Base-by-base conservation (phyloP, 371 early-diverging fungal species). In the Mucor indicus region DNA sequence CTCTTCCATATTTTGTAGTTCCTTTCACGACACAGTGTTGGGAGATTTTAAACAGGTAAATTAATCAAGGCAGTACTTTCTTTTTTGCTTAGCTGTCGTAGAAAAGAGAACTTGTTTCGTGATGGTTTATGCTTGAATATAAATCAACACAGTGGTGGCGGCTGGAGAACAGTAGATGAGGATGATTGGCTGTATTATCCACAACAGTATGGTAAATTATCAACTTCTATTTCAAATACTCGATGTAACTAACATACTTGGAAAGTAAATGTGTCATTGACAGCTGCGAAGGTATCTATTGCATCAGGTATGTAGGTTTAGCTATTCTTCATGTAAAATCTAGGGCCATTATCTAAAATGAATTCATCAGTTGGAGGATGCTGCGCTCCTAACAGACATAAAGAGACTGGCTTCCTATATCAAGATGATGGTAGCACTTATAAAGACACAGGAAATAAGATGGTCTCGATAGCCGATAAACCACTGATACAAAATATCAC, bases 351-450 rank as follows among this genome's bases (percentile, higher is more conserved):
- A n/a, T n/a, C n/a, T n/a, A n/a, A n/a, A n/a, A n/a, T n/a, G n/a
- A n/a, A n/a, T n/a, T n/a, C n/a, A n/a, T n/a, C 27, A 64, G 75
- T 71, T 9, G 75, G 75, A 16, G 75, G 75, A 2, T 75, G 75
- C 29, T 67, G 67, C 31, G 75, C 65, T 15, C 75, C 72, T 7
- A 71, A 62, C 44, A 60, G 72, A 16, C 39, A 40, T 9, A 71
- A 71, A 20, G 49, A 57, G 11, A 60, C 61, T 9, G 67, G 49
- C 9, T 54, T 48, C 38, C 12, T 75, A 12, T 75, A 49, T 45
- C 51, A 59, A 53, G 72, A 71, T 32, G 59, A 70, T 54, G 72
- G 71, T 17, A 52, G 50, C 6, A 48, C 60, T 0, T 69, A 52
- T 40, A 27, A 50, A 5, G 35, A 44, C 3, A 64, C 63, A 4